Base-by-base conservation (phyloP, 169 alveolate species). In the Cryptosporidium andersoni region DNA sequence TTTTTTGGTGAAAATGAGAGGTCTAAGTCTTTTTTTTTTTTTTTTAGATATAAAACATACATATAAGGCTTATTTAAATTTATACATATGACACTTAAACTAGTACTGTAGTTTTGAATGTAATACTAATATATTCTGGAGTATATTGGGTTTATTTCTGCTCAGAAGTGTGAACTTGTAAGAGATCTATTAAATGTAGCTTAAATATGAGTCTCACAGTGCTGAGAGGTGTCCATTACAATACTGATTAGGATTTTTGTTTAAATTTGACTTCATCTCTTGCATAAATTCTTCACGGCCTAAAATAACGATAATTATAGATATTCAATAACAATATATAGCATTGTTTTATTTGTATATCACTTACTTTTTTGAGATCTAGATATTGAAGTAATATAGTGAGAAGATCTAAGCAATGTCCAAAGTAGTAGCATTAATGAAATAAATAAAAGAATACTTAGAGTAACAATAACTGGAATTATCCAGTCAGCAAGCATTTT, bases 361-460 rank as follows among this genome's bases (percentile, higher is more conserved):
- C 40, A 45, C 85, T 74, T 74, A 74, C 85, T 68, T 16, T 6
- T 45, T 42, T 58, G 45, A 16, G 85, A 74, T 36, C 55, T 74
- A 2, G 63, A 56, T 43, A 58, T 74, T 4, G 85, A 68, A 11
- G 85, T 74, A 58, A 74, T 58, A n/a, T 60, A 43, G 49, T 74
- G 85, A 8, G 85, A 74, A 55, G 74, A 55, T 60, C 85, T 74
- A 16, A 74, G 49, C 12, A 74, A 64, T 12, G 85, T 56, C 85
- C 85, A 74, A 66, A 74, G 40, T n/a, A 74, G 49, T 2, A 58
- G 55, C 9, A 74, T 58, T 36, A 74, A 43, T 43, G 74, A 36
- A 12, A 74, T 45, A 4, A 45, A 43, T 36, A 74, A 16, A 42
- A 74, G 60, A 42, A 74, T 64, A 1, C 64, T 43, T 4, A 74